Conservation (phyloP, 768 basidiomycete species). For the Leccinum uliginosum region DNA sequence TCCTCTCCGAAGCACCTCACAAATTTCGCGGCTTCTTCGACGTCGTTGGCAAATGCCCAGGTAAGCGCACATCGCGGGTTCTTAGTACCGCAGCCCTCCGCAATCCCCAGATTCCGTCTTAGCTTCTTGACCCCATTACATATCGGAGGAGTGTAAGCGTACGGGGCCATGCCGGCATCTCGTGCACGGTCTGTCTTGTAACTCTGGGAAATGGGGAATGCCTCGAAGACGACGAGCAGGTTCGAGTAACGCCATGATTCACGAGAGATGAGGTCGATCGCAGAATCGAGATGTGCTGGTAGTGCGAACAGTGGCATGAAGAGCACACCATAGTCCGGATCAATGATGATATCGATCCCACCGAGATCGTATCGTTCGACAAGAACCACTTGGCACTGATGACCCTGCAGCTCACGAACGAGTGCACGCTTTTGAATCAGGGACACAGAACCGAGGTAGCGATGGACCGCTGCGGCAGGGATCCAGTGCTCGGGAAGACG, state of each 20-base stretch:
- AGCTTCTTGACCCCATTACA: constrained; percentile 69
- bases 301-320: constrained; percentile 44
- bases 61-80: constrained; percentile 38
- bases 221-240: constrained; percentile 63
- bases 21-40: constrained; percentile 53
- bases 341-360: constrained; percentile 64
- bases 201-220: constrained; percentile 49
- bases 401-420: constrained; percentile 45
- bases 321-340: constrained; percentile 55
- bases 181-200: constrained; percentile 17
- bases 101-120: constrained; percentile 55
- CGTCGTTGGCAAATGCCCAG: constrained; percentile 60
- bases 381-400: constrained; percentile 47
- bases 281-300: constrained; percentile 43
- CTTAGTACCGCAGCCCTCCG: constrained; percentile 56
- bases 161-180: constrained; percentile 14
- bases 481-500: constrained; percentile 33
- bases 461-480: constrained; percentile 40
- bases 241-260: constrained; percentile 61
- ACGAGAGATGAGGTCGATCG: constrained; percentile 41
- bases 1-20: constrained; percentile 56
- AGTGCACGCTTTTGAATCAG: constrained; percentile 66
- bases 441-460: constrained; percentile 66
- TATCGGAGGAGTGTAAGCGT: constrained; percentile 62
- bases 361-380: constrained; percentile 60